Percentiles rank a stretch among this genome's conserved stretches.
These are phyloP conservation scores for Neurospora africana DNA, from an alignment of 495 filamentous ascomycete species.

Conservation along the genomic window DNA sequence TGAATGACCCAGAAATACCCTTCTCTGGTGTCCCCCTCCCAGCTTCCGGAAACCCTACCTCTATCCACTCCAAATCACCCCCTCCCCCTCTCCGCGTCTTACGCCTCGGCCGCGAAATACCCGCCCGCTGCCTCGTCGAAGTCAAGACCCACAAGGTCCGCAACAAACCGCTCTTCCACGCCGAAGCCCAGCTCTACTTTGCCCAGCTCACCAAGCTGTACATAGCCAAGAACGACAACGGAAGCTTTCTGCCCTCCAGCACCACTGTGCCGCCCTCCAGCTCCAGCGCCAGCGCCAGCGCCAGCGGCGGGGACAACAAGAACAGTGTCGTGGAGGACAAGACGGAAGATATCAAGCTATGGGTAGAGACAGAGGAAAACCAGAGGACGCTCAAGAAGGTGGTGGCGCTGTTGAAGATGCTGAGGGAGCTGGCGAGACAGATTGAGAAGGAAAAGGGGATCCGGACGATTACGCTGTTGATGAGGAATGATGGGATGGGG, in stretches of 20 bases:
- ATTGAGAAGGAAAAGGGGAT: background rate
- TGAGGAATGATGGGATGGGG: slow-evolving; percentile 7
- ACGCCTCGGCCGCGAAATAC: slow-evolving; percentile 7
- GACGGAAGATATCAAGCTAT: background rate
- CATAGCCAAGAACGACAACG: slow-evolving; percentile 5
- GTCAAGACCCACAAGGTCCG: slow-evolving; percentile 12
- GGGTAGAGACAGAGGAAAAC: background rate
- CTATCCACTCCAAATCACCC: background rate
- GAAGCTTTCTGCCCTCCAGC: slow-evolving; percentile 7
- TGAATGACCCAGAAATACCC: background rate
- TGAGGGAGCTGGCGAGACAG: background rate
- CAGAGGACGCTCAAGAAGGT: background rate
- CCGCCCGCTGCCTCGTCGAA: slow-evolving; percentile 12
- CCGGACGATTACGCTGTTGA: background rate
- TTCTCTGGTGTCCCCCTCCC: background rate
- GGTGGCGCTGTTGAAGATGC: slow-evolving; percentile 6
- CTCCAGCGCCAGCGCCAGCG: background rate
- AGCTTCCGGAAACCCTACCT: background rate
- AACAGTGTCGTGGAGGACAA: background rate
- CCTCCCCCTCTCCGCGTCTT: background rate
- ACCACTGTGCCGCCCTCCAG: too few relatives aligned
- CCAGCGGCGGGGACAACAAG: background rate
- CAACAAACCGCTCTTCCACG: background rate
- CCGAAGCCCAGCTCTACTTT: slow-evolving; percentile 18
- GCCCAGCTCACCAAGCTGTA: slow-evolving; percentile 6